These are phyloP conservation scores for Suhomyces panamericanus DNA, from an alignment of 1,139 yeast species.

Conservation along the genomic window DNA sequence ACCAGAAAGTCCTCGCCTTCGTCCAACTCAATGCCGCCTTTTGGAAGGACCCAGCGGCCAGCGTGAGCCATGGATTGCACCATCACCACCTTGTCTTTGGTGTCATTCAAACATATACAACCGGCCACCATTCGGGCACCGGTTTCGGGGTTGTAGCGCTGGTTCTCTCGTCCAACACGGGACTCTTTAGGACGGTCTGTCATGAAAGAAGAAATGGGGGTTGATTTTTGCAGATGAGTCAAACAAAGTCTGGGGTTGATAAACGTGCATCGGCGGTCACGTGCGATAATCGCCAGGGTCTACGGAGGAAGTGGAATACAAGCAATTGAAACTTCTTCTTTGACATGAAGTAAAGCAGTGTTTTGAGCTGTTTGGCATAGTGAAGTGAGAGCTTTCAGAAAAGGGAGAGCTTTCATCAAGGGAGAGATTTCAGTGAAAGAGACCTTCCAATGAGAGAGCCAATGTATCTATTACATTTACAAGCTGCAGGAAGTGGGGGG, in stretches of 20 bases:
- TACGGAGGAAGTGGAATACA: background rate
- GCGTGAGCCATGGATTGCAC: slow-evolving; percentile 69
- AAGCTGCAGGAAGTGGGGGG: too few species aligned
- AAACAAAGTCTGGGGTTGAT: slow-evolving; percentile 1
- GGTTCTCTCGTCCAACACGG: slow-evolving; percentile 40
- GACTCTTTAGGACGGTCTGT: slow-evolving; percentile 21
- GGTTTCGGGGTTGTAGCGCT: slow-evolving; percentile 46
- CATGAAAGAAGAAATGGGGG: background rate
- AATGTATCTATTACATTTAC: too few species aligned
- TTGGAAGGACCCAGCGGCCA: slow-evolving; percentile 84
- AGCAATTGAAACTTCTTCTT: too few species aligned
- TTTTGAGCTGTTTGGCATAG: too few species aligned
- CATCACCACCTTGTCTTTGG: slow-evolving; percentile 66
- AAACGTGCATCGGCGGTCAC: background rate
- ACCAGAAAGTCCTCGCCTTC: slow-evolving; percentile 57
- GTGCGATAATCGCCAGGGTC: background rate
- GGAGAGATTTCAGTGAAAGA: too few species aligned
- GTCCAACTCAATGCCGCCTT: slow-evolving; percentile 92
- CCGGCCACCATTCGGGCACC: slow-evolving; percentile 93
- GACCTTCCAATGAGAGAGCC: too few species aligned
- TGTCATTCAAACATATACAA: slow-evolving; percentile 67
- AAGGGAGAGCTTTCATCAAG: too few species aligned
- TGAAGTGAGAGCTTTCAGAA: too few species aligned
- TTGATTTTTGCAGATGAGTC: background rate
- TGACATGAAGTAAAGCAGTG: too few species aligned